Evolutionary conservation across 1,139 yeast species (phyloP).

Genomic region (Debaryomyces sp.): DNA sequence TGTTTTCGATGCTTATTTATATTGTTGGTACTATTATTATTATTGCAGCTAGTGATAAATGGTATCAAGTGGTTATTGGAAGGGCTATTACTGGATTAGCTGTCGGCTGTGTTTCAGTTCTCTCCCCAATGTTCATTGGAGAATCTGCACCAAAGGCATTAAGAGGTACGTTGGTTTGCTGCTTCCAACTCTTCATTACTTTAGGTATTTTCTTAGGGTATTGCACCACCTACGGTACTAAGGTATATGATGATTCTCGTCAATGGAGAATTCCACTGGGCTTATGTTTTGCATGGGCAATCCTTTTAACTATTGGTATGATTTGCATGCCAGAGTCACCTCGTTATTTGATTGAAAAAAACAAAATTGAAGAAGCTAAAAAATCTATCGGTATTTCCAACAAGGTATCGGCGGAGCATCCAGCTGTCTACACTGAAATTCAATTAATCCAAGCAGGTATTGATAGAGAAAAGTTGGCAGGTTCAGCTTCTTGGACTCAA

Average conservation of each 20-base stretch:
- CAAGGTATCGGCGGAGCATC: conserved; percentile 58
- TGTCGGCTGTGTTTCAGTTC: conserved; percentile 68
- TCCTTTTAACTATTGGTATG: conserved; percentile 56
- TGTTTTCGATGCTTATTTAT: conserved; percentile 49
- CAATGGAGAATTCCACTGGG: conserved; percentile 70
- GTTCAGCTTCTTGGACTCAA: conserved; percentile 69
- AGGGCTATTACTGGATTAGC: conserved; percentile 71
- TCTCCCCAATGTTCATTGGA: conserved; percentile 68
- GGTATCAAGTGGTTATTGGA: conserved; percentile 61
- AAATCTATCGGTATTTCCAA: conserved; percentile 62
- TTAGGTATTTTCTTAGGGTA: conserved; percentile 71
- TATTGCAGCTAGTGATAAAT: conserved; percentile 35
- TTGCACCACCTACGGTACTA: conserved; percentile 66
- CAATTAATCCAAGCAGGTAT: conserved; percentile 65
- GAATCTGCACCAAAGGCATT: conserved; percentile 70
- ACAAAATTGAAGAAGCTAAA: conserved; percentile 46
- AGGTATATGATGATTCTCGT: conserved; percentile 50
- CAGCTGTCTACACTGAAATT: conserved; percentile 57
- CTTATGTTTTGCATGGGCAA: conserved; percentile 58
- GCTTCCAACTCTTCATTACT: conserved; percentile 71
- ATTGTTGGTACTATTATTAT: conserved; percentile 52
- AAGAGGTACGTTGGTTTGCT: conserved; percentile 72
- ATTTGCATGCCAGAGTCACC: conserved; percentile 71
- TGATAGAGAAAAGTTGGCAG: conserved; percentile 64
- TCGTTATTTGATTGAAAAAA: conserved; percentile 44